Percentiles rank a stretch among this genome's conserved stretches.
These are phyloP conservation scores for Pilobolus umbonatus DNA, from an alignment of 192 early-diverging fungal genomes.

Conservation along the genomic window DNA sequence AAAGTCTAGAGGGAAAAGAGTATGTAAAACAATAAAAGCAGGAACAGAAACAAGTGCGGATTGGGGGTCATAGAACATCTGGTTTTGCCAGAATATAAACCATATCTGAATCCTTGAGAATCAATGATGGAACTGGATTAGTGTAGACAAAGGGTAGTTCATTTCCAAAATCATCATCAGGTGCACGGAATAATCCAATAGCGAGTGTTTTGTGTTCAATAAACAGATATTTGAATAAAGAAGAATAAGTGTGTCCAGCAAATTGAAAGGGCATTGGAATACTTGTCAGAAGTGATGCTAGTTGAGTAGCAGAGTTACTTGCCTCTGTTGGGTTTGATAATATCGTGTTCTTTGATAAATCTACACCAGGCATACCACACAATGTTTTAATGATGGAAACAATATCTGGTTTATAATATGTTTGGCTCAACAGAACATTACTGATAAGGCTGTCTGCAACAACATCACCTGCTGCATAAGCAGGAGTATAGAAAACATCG, in stretches of 20 bases:
- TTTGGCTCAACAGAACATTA: conserved; percentile 41
- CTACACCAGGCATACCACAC: conserved; percentile 43
- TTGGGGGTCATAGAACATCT: no score
- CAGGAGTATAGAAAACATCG: conserved; percentile 46
- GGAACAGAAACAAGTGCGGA: no score
- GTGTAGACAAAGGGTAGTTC: conserved; percentile 61
- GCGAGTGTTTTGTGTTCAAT: conserved; percentile 48
- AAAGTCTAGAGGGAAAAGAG: no score
- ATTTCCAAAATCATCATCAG: conserved; percentile 45
- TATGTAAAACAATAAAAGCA: no score
- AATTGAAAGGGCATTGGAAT: conserved; percentile 40
- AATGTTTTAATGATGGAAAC: conserved; percentile 53
- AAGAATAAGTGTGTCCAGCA: conserved; percentile 44
- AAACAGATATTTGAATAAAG: conserved; percentile 44
- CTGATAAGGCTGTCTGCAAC: conserved; percentile 49
- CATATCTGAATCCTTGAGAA: conserved; percentile 48
- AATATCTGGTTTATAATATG: conserved; percentile 49
- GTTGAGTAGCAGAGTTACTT: not conserved
- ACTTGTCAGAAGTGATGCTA: conserved; percentile 33
- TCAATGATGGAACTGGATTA: conserved; percentile 53
- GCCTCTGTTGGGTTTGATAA: not conserved
- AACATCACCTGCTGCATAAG: conserved; percentile 61
- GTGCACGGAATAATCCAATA: conserved; percentile 43
- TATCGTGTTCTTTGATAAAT: not conserved
- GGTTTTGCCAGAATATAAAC: conserved; percentile 51